Base-by-base conservation (phyloP, 495 filamentous ascomycete genomes). In the Parathielavia appendiculata region DNA sequence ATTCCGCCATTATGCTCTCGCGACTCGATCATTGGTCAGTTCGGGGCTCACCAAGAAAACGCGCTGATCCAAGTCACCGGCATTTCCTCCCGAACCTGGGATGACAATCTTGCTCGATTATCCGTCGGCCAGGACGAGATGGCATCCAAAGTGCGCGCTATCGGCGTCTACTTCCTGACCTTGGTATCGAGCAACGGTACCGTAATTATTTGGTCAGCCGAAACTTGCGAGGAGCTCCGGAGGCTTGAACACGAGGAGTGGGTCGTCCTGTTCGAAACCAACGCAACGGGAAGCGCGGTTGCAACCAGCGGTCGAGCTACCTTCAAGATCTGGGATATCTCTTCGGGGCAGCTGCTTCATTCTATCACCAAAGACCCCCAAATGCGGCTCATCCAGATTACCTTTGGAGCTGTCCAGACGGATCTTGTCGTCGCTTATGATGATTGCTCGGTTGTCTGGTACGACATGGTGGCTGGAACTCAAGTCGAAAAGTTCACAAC, bases 241-340 rank as follows among this genome's bases (percentile, higher is more conserved):
- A 30, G 47, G 47, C 47, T 50, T 10, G 47, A 50, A n/a, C 47
- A 50, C 30, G 47, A 23, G 16, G 47, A 50, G 16, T 50, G 47
- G 47, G 47, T 50, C n/a, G 16, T 36, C 32, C 30, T 50, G 30
- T 50, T 50, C 32, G 47, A 50, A 20, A 50, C 32, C 6, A 50
- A 50, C 16, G n/a, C 14, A 3, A 50, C 47, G 5, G 47, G 47
- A 17, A 50, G 32, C 47, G 11, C n/a, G 5, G 47, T 50, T 4
- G 47, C n/a, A 35, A 19, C 47, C 30, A 50, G 47, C 30, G 47
- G 47, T 20, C 47, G 47, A 11, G 20, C 36, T 19, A 50, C 47
- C 32, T 50, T 50, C 23, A 50, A 50, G 47, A 50, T 50, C 10
- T 50, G 47, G 47, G 47, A 50, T 50, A 50, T 50, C n/a, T 50